Evolutionary conservation across 306 rosid genomes (phyloP).

Genomic region (Inga oerstediana): DNA sequence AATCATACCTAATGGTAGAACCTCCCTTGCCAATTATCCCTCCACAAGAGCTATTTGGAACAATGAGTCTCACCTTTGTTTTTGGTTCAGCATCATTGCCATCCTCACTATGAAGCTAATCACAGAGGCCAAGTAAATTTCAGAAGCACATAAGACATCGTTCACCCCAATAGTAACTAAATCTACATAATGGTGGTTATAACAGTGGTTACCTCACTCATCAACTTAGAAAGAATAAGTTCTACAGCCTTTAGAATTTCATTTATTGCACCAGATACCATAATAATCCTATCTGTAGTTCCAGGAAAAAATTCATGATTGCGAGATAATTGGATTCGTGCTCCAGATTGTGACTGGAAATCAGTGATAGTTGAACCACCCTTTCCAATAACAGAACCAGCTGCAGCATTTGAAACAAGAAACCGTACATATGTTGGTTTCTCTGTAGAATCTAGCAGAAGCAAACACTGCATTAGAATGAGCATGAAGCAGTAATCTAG

Average conservation of each 20-base stretch:
- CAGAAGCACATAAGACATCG: conserved; percentile 28
- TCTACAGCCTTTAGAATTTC: conserved; percentile 87
- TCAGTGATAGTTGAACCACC: conserved; percentile 99
- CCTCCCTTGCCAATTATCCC: conserved; percentile 99
- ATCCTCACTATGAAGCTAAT: conserved; percentile 86
- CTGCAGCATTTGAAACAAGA: conserved; percentile 98
- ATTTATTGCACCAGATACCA: conserved; percentile 87
- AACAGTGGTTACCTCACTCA: conserved; percentile 75
- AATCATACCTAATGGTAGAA: conserved; percentile 84
- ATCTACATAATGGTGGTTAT: conserved; percentile 18
- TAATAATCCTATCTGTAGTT: conserved; percentile 95
- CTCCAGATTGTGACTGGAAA: conserved; percentile 98
- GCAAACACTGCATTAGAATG: conserved; percentile 29
- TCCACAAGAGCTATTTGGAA: conserved; percentile 98
- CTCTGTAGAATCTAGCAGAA: conserved; percentile 71
- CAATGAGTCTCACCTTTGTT: conserved; percentile 87
- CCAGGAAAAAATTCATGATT: conserved; percentile 98
- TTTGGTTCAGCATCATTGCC: conserved; percentile 80
- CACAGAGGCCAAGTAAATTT: conserved; percentile 27
- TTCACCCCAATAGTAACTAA: conserved; percentile 28
- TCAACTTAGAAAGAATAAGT: conserved; percentile 83
- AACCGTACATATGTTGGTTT: conserved; percentile 88
- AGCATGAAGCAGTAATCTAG: conserved; percentile 16
- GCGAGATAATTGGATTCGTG: conserved; percentile 95
- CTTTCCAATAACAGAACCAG: conserved; percentile 99